A percentile compares a stretch with the other conserved stretches of the same genome.
These are phyloP conservation scores for Amanita pseudoporphyria DNA, from an alignment of 768 basidiomycete genomes.

Conservation along the genomic window DNA sequence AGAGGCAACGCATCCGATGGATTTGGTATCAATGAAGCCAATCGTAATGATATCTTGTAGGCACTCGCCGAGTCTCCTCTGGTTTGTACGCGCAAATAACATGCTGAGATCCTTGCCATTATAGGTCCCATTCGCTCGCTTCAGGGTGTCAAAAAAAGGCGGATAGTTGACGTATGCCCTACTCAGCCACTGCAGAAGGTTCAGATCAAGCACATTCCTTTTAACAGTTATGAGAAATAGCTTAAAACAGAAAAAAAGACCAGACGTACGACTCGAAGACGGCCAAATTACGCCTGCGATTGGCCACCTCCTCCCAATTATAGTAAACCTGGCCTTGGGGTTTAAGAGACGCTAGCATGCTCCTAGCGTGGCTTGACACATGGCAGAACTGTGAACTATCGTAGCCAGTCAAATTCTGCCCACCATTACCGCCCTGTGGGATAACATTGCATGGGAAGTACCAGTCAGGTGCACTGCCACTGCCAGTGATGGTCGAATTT, in stretches of 20 bases:
- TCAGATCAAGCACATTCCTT: slow-evolving; percentile 84
- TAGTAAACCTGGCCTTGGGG: slow-evolving; percentile 87
- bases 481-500: slow-evolving; percentile 62
- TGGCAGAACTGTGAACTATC: slow-evolving; percentile 66
- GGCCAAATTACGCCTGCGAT: slow-evolving; percentile 69
- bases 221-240: background rate
- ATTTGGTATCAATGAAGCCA: slow-evolving; percentile 90
- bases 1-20: slow-evolving; percentile 94
- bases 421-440: slow-evolving; percentile 55
- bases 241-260: background rate
- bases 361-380: slow-evolving; percentile 40
- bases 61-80: slow-evolving; percentile 65
- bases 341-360: slow-evolving; percentile 35
- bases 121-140: slow-evolving; percentile 57
- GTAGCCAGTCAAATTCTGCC: slow-evolving; percentile 64
- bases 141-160: slow-evolving; percentile 70
- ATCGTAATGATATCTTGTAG: slow-evolving; percentile 79
- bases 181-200: slow-evolving; percentile 80
- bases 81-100: slow-evolving; percentile 62
- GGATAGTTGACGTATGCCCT: slow-evolving; percentile 77
- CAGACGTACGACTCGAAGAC: slow-evolving; percentile 82
- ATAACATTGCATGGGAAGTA: slow-evolving; percentile 97
- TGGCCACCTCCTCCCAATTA: slow-evolving; percentile 79
- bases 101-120: slow-evolving; percentile 86
- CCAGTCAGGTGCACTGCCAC: slow-evolving; percentile 65